Base-by-base conservation (phyloP, 2,329 filamentous ascomycete species). In the Colletotrichum magnum region DNA sequence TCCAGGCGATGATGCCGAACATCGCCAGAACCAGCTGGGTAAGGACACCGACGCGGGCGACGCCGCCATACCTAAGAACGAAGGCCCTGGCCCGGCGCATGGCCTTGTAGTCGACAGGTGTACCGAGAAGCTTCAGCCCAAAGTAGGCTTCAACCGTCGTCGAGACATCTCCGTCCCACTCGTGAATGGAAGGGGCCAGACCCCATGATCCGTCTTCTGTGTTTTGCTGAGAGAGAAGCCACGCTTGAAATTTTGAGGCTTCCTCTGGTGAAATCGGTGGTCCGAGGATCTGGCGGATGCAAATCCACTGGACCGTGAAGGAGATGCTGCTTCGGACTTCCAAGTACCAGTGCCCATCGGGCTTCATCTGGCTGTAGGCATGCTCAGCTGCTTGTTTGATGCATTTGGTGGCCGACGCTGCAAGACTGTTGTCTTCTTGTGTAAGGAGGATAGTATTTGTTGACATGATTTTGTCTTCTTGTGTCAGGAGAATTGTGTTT, bases 71-170 rank as follows among this genome's bases (percentile, higher is more conserved):
- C 5, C 54, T 18, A 1, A 64, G 41, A 5, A 45, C 24, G 5
- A 64, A 64, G 10, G 32, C 32, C 15, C 47, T 58, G 12, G 62
- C 62, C 16, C 10, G 50, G 21, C 62, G 62, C 62, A 64, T 64
- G 24, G 54, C 32, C 36, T 64, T 58, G 47, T 26, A 51, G 12
- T 64, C 24, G 9, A 52, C n/a, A 2, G 54, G 13, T 1, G 43
- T 58, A 7, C 62, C 54, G 18, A 64, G 62, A 5, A 64, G 62
- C 45, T 64, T 64, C 62, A 64, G 32, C 32, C 53, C 62, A 32
- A 64, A 58, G 54, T 58, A 64, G 32, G 53, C 62, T 13, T 64
- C 62, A 15, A 64, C 62, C 2, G 62, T 58, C 5, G 54, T 64
- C 4, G 62, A 64, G n/a, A 64, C 53, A 28, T 64, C 62, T 0